Percentiles rank a stretch among this genome's conserved stretches.
phyloP scores from a whole-genome alignment of 208 protist genomes.

The Phytomonas sp. region DNA sequence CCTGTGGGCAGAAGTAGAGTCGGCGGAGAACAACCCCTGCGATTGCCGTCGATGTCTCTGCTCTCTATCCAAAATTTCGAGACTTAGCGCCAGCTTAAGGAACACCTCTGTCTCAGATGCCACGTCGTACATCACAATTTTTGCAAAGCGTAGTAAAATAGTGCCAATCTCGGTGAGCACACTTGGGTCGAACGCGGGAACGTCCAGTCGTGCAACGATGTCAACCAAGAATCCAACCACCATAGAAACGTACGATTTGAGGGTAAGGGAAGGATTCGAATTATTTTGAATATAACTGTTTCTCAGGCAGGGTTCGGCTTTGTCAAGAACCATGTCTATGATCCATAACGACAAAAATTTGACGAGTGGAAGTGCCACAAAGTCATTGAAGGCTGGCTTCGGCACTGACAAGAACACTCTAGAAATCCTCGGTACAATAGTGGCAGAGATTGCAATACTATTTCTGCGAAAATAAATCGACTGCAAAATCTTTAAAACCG shows the following conservation, averaged over 20 bases:
- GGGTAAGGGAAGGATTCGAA: background rate
- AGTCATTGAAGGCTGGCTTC: background rate
- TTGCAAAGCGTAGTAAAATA: background rate
- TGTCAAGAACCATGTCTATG: background rate
- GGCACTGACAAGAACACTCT: background rate
- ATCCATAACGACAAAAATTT: background rate
- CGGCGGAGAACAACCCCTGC: background rate
- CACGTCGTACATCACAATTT: background rate
- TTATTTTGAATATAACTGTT: background rate
- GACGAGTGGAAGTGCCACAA: background rate
- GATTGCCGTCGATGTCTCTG: background rate
- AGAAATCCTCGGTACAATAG: background rate
- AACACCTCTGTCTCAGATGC: background rate
- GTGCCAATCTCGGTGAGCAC: background rate
- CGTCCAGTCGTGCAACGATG: background rate
- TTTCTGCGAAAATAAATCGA: background rate
- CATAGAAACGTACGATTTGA: background rate
- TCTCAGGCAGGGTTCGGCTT: background rate
- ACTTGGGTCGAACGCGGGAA: background rate
- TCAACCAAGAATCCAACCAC: background rate
- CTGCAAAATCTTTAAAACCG: background rate
- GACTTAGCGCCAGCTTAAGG: background rate
- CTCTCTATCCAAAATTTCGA: background rate
- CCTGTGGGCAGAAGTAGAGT: background rate
- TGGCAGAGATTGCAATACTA: background rate